These are phyloP conservation scores for Fistulinella cinereoalba DNA, from an alignment of 1,284 basidiomycete species.

Conservation along the genomic window DNA sequence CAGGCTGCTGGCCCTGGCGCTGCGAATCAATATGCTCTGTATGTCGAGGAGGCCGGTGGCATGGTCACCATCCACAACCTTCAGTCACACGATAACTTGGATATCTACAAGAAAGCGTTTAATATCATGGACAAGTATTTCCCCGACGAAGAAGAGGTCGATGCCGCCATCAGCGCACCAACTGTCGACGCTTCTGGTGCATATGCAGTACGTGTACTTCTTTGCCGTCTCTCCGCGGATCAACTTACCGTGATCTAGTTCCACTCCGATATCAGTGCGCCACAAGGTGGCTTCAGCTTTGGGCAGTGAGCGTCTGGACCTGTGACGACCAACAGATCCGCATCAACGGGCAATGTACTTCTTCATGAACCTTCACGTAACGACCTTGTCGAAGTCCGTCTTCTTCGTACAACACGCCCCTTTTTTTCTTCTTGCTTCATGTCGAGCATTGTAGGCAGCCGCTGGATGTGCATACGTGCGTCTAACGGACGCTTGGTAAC, in stretches of 20 bases:
- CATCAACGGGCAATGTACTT: slow-evolving; percentile 1
- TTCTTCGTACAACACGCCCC: slow-evolving; percentile 9
- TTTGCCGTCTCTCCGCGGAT: slow-evolving; percentile 3
- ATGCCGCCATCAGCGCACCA: slow-evolving; percentile 76
- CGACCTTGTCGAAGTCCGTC: slow-evolving; percentile 7
- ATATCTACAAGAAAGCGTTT: slow-evolving; percentile 99
- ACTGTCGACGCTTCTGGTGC: slow-evolving; percentile 85
- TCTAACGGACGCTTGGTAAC: slow-evolving; percentile 37
- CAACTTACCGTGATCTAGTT: slow-evolving; percentile 48
- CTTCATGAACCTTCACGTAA: slow-evolving; percentile 18
- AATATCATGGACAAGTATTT: slow-evolving; percentile 98
- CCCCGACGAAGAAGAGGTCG: slow-evolving; percentile 83
- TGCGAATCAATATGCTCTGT: slow-evolving; percentile 91
- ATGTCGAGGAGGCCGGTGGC: slow-evolving; percentile 96
- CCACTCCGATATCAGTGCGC: slow-evolving; percentile 77
- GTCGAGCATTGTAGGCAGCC: slow-evolving; percentile 20
- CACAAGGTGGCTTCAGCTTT: slow-evolving; percentile 95
- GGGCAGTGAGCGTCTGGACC: slow-evolving; percentile 39
- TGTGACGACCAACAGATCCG: slow-evolving; percentile 8
- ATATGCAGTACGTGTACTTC: slow-evolving; percentile 72
- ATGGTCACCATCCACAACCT: slow-evolving; percentile 99
- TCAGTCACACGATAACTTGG: slow-evolving; percentile 98
- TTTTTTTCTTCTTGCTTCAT: slow-evolving; percentile 20
- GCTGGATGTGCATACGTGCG: slow-evolving; percentile 15
- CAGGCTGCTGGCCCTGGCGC: slow-evolving; percentile 79